Evolutionary conservation across 2,329 filamentous ascomycete genomes (phyloP).

Genomic region (Colletotrichum karsti): DNA sequence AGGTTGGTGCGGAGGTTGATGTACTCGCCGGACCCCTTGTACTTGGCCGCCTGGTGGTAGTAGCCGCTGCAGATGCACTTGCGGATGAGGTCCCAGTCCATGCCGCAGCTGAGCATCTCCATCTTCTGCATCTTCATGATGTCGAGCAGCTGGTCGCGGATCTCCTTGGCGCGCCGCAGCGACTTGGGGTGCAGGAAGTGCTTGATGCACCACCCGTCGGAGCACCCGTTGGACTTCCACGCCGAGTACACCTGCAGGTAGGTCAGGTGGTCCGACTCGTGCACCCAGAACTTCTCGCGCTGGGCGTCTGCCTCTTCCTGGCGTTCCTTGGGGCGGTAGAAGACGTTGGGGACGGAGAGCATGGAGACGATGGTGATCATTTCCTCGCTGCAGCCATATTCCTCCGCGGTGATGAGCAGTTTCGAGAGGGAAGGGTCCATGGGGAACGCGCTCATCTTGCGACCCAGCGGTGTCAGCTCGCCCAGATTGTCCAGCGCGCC

Average conservation of each 20-base stretch:
- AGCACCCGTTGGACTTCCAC: constrained; percentile 91
- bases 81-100: constrained; percentile 95
- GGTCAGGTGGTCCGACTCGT: constrained; percentile 95
- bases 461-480: constrained; percentile 86
- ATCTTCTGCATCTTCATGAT: constrained; percentile 97
- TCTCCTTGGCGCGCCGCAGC: constrained; percentile 89
- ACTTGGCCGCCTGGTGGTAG: constrained; percentile 96
- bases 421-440: constrained; percentile 98
- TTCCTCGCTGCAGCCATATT: constrained; percentile 94
- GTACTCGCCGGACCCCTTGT: constrained; percentile 97
- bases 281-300: constrained; percentile 97
- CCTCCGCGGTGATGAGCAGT: constrained; percentile 88
- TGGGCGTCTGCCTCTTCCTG: constrained; percentile 96
- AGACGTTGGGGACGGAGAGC: constrained; percentile 95
- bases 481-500: constrained; percentile 94
- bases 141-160: constrained; percentile 90
- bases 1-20: constrained; percentile 96
- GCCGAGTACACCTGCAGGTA: constrained; percentile 95
- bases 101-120: constrained; percentile 86
- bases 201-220: constrained; percentile 89
- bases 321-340: constrained; percentile 95
- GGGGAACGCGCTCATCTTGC: constrained; percentile 95
- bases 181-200: constrained; percentile 98
- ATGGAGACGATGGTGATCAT: constrained; percentile 99
- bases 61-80: constrained; percentile 98